Conservation (phyloP, 129 eudicot species). For the Ambrosia trifida region DNA sequence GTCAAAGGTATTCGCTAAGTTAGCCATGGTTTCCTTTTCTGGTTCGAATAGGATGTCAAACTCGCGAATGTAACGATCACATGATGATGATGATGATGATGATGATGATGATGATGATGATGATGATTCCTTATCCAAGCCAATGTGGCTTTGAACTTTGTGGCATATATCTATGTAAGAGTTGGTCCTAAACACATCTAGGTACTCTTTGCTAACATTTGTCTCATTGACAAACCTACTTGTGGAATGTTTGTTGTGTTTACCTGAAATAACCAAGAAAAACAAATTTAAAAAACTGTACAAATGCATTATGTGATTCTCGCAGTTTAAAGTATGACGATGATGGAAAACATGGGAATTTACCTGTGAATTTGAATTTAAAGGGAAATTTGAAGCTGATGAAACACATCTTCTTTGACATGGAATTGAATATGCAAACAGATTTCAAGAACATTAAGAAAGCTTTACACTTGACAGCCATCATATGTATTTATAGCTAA, state of each 20-base stretch:
- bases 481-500: conserved; percentile 30
- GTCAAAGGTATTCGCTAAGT: conserved; percentile 35
- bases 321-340: background rate
- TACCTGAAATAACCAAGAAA: conserved; percentile 31
- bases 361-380: conserved; percentile 11
- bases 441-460: conserved; percentile 21
- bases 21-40: conserved; percentile 41
- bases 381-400: conserved; percentile 31
- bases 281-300: background rate
- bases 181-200: conserved; percentile 63
- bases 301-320: too few species aligned
- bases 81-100: conserved; percentile 14
- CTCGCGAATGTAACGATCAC: conserved; percentile 28
- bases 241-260: conserved; percentile 23
- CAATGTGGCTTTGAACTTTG: conserved; percentile 49
- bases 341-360: background rate
- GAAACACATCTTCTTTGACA: conserved; percentile 27
- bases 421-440: conserved; percentile 20
- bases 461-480: conserved; percentile 21
- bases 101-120: conserved; percentile 23
- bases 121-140: conserved; percentile 10
- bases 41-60: conserved; percentile 46
- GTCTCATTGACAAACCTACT: conserved; percentile 35
- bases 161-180: conserved; percentile 62
- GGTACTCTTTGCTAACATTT: conserved; percentile 63